Conservation (phyloP, 345 rosid species). For the Pistacia integerrima region DNA sequence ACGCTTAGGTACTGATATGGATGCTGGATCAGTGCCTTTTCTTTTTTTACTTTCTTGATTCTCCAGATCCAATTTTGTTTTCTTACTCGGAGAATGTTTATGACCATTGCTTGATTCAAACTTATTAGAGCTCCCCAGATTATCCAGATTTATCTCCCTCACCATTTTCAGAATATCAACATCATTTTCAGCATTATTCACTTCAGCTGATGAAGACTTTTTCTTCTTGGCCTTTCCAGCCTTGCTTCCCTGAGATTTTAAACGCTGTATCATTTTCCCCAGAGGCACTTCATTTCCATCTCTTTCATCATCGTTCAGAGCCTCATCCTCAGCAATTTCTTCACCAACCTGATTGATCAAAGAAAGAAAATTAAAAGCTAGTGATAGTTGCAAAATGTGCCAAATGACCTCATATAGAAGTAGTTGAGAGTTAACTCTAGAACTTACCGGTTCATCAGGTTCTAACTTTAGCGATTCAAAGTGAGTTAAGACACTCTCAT, state of each 20-base stretch:
- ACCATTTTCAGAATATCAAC: conserved; percentile 91
- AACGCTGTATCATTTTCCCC: conserved; percentile 66
- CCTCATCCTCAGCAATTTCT: conserved; percentile 44
- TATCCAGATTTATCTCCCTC: conserved; percentile 86
- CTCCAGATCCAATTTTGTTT: conserved; percentile 36
- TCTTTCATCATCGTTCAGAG: conserved; percentile 53
- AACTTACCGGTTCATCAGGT: conserved; percentile 55
- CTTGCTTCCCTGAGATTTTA: conserved; percentile 74
- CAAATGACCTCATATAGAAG: conserved; percentile 10
- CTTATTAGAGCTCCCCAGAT: conserved; percentile 47
- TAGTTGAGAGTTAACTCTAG: conserved; percentile 18
- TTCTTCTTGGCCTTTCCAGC: conserved; percentile 53
- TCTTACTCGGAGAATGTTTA: conserved; percentile 47
- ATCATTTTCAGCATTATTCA: conserved; percentile 56
- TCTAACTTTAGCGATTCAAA: conserved; percentile 71
- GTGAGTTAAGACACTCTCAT: conserved; percentile 69
- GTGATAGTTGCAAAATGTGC: conserved; percentile 5
- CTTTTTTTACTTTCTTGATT: conserved; percentile 59
- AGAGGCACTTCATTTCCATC: conserved; percentile 85
- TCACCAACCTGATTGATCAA: conserved; percentile 51
- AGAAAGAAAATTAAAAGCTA: conserved; percentile 19
- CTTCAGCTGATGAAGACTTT: conserved; percentile 44
- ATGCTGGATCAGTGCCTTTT: conserved; percentile 50
- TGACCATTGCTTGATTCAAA: conserved; percentile 88
- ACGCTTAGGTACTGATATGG: conserved; percentile 75